Evolutionary conservation across 2,329 filamentous ascomycete species (phyloP).

Genomic region (Sclerotinia subarctica): DNA sequence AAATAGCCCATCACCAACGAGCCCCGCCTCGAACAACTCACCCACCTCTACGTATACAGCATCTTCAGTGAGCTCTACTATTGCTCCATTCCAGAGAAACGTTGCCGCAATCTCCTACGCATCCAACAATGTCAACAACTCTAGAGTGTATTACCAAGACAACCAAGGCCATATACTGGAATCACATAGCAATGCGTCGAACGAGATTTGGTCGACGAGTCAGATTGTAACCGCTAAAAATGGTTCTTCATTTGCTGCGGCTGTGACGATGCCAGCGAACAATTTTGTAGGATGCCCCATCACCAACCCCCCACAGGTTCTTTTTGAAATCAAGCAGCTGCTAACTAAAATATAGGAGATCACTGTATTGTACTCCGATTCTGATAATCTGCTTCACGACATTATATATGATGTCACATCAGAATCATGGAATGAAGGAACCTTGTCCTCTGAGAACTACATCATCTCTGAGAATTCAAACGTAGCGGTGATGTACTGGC

Average conservation of each 20-base stretch:
- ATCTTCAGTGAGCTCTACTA: background rate
- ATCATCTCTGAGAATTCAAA: slow-evolving; percentile 17
- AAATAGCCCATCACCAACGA: background rate
- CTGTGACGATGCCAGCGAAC: slow-evolving; percentile 21
- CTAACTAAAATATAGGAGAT: slow-evolving; percentile 23
- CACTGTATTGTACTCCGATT: slow-evolving; percentile 24
- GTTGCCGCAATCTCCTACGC: slow-evolving; percentile 25
- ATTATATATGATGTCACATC: slow-evolving; percentile 22
- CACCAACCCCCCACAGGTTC: background rate
- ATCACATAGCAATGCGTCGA: slow-evolving; percentile 16
- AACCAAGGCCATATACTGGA: slow-evolving; percentile 22
- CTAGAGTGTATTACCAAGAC: slow-evolving; percentile 26
- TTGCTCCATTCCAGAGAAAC: slow-evolving; percentile 16
- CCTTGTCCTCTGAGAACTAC: slow-evolving; percentile 21
- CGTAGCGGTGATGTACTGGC: slow-evolving; percentile 25
- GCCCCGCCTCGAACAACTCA: background rate
- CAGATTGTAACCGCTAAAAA: slow-evolving; percentile 18
- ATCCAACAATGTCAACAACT: slow-evolving; percentile 17
- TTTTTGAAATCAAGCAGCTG: background rate
- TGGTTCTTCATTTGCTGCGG: slow-evolving; percentile 24
- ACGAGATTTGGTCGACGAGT: slow-evolving; percentile 20
- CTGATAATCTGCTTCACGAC: slow-evolving; percentile 24
- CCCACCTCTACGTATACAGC: background rate
- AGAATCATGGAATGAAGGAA: slow-evolving; percentile 20
- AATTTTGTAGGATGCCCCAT: slow-evolving; percentile 4